phyloP scores from a whole-genome alignment of 2,329 filamentous ascomycete genomes.

The Hirsutella minnesotensis region DNA sequence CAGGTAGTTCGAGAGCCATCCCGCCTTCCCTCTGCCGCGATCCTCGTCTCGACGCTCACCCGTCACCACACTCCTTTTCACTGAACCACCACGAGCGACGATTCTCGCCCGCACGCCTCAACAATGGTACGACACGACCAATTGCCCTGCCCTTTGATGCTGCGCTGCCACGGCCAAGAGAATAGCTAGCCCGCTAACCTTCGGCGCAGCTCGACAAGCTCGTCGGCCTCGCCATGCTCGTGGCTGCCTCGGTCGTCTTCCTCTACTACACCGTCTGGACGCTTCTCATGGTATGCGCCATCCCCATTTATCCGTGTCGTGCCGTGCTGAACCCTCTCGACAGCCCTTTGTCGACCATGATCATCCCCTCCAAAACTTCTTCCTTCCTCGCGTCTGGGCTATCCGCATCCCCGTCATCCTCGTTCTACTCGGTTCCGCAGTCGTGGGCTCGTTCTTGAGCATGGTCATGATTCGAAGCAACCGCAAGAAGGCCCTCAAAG shows the following conservation, averaged over 20 bases:
- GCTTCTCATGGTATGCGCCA: slow-evolving; percentile 69
- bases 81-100: background rate
- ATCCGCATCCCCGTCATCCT: slow-evolving; percentile 97
- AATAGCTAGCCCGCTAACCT: background rate
- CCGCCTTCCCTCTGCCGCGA: too few species aligned
- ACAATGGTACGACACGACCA: too few species aligned
- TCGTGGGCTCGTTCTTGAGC: slow-evolving; percentile 90
- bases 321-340: background rate
- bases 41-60: too few species aligned
- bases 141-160: too few species aligned
- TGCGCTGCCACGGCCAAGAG: too few species aligned
- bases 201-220: slow-evolving; percentile 78
- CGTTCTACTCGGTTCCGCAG: slow-evolving; percentile 78
- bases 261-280: slow-evolving; percentile 97
- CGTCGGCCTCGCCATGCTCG: slow-evolving; percentile 55
- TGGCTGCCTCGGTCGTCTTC: slow-evolving; percentile 52
- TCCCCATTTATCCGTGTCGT: background rate
- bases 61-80: background rate
- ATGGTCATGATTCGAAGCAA: slow-evolving; percentile 99
- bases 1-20: too few species aligned
- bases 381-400: slow-evolving; percentile 95
- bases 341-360: slow-evolving; percentile 95
- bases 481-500: slow-evolving; percentile 92
- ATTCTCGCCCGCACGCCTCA: slow-evolving; percentile 3
- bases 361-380: slow-evolving; percentile 87